A percentile compares a stretch with the other conserved stretches of the same genome.
Evolutionary conservation across 1,139 yeast genomes (phyloP).

Genomic region (Hansenula anomala): DNA sequence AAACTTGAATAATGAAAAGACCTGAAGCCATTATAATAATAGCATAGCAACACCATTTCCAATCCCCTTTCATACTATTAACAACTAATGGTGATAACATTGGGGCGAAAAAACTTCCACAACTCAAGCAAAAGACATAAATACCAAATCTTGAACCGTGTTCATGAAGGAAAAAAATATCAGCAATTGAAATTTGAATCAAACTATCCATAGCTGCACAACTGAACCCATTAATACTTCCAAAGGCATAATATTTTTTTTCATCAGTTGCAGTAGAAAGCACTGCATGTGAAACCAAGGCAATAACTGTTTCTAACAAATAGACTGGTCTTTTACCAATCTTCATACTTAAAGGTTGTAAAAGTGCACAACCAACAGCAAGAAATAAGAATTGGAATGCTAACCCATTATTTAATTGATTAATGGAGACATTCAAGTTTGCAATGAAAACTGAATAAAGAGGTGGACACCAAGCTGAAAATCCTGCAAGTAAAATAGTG

Average conservation of each 20-base stretch:
- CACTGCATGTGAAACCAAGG: constrained; percentile 40
- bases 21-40: constrained; percentile 45
- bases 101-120: constrained; percentile 39
- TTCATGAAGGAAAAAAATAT: constrained; percentile 47
- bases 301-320: constrained; percentile 30
- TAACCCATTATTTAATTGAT: constrained; percentile 43
- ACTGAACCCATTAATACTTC: constrained; percentile 46
- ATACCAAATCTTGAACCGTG: constrained; percentile 43
- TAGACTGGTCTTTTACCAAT: constrained; percentile 52
- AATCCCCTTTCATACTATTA: constrained; percentile 39
- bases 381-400: constrained; percentile 42
- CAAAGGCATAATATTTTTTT: no score
- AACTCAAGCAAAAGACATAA: constrained; percentile 35
- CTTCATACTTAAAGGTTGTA: constrained; percentile 48
- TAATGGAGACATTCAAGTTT: constrained; percentile 33
- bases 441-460: constrained; percentile 42
- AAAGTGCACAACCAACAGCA: constrained; percentile 44
- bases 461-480: constrained; percentile 43
- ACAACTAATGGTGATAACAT: constrained; percentile 47
- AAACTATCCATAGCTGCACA: constrained; percentile 53
- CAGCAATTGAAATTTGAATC: constrained; percentile 46
- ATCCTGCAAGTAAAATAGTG: constrained; percentile 40
- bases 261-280: constrained; percentile 33
- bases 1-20: constrained; percentile 35
- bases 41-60: constrained; percentile 41